phyloP scores from a whole-genome alignment of 1,139 yeast species.

The Yamadazyma sp. region DNA sequence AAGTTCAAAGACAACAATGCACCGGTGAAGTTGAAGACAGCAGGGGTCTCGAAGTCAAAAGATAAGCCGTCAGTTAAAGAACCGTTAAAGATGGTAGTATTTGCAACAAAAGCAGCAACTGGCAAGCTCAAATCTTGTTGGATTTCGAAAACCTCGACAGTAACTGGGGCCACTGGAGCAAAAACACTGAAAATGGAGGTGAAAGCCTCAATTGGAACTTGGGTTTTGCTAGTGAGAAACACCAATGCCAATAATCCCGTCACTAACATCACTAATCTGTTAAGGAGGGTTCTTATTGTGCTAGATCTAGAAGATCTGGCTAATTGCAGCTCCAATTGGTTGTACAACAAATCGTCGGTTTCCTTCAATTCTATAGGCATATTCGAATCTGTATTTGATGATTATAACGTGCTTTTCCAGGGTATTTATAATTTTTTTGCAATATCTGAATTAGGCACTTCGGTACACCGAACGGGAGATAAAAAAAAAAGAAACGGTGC shows the following conservation, averaged over 20 bases:
- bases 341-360: slow-evolving; percentile 11
- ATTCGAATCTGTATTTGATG: not conserved
- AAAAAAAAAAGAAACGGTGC: not conserved
- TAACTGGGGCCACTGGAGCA: slow-evolving; percentile 12
- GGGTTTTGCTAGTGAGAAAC: not conserved
- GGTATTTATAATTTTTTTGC: slow-evolving; percentile 2
- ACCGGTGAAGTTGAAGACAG: slow-evolving; percentile 20
- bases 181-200: slow-evolving; percentile 3
- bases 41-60: slow-evolving; percentile 18
- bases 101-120: slow-evolving; percentile 10
- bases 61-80: slow-evolving; percentile 15
- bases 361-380: slow-evolving; percentile 13
- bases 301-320: slow-evolving; percentile 1
- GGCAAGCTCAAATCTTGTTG: slow-evolving; percentile 15
- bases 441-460: not conserved
- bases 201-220: slow-evolving; percentile 1
- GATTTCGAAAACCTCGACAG: slow-evolving; percentile 21
- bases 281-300: slow-evolving; percentile 1
- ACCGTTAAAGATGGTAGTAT: slow-evolving; percentile 16
- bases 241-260: slow-evolving; percentile 2
- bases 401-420: not conserved
- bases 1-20: slow-evolving; percentile 23
- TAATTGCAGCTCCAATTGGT: slow-evolving; percentile 8
- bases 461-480: not conserved
- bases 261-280: not conserved